phyloP scores from a whole-genome alignment of 257 asterid species.

The Solanum acaule region DNA sequence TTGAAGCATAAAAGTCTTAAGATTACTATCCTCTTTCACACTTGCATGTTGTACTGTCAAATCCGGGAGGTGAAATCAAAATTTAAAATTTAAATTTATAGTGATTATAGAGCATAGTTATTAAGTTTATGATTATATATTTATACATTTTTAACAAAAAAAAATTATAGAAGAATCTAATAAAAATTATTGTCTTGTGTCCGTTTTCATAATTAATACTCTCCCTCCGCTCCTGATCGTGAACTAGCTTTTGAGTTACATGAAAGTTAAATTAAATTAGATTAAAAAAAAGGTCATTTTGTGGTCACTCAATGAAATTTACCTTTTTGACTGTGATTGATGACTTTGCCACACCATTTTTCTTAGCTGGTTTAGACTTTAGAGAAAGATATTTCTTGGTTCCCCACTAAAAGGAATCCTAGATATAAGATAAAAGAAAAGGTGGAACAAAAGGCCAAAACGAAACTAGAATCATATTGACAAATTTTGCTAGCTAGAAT shows the following conservation, averaged over 20 bases:
- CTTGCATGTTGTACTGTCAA: neutral
- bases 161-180: neutral
- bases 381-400: slow-evolving; percentile 28
- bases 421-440: neutral
- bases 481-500: slow-evolving; percentile 23
- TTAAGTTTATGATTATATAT: neutral
- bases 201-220: too few relatives aligned
- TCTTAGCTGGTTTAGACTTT: slow-evolving; percentile 49
- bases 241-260: neutral
- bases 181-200: neutral
- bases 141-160: neutral
- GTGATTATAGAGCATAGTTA: too few relatives aligned
- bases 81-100: neutral
- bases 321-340: slow-evolving; percentile 14
- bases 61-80: neutral
- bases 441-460: slow-evolving; percentile 22
- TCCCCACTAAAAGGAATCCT: neutral
- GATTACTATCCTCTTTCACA: neutral
- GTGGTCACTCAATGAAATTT: slow-evolving; percentile 17
- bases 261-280: neutral
- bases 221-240: neutral
- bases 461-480: slow-evolving; percentile 33
- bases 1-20: neutral
- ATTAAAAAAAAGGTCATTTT: neutral
- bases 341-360: slow-evolving; percentile 17